A percentile compares a stretch with the other conserved stretches of the same genome.
Evolutionary conservation across 495 filamentous ascomycete species (phyloP).

Genomic region (Jackrogersella minutella): DNA sequence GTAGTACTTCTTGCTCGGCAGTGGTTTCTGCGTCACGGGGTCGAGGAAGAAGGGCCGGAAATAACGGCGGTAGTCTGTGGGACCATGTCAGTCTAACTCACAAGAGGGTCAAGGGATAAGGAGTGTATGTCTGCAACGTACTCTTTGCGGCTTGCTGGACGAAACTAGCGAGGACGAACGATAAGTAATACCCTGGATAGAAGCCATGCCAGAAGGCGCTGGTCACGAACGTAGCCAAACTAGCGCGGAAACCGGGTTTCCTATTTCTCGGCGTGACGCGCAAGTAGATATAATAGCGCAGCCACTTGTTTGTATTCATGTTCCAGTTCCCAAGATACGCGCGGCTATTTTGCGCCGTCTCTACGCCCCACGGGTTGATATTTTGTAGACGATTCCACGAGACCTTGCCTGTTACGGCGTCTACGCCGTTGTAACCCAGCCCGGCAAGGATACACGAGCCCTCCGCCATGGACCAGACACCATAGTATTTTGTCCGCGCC

Average conservation of each 20-base stretch:
- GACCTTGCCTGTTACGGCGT: slow-evolving; percentile 79
- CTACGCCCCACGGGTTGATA: slow-evolving; percentile 81
- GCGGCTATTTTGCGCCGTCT: slow-evolving; percentile 88
- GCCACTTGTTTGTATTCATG: slow-evolving; percentile 97
- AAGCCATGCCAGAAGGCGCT: slow-evolving; percentile 98
- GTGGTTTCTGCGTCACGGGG: slow-evolving; percentile 67
- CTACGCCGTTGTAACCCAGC: slow-evolving; percentile 92
- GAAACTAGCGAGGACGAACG: slow-evolving; percentile 87
- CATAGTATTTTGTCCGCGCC: slow-evolving; percentile 90
- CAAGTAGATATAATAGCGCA: slow-evolving; percentile 94
- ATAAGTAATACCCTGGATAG: slow-evolving; percentile 93
- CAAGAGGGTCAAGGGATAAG: no score
- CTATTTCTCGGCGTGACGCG: slow-evolving; percentile 94
- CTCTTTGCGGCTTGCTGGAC: slow-evolving; percentile 94
- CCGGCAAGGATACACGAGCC: slow-evolving; percentile 94
- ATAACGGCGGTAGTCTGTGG: slow-evolving; percentile 88
- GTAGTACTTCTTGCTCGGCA: slow-evolving; percentile 81
- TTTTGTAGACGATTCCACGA: slow-evolving; percentile 91
- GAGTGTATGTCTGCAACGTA: no score
- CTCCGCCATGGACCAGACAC: slow-evolving; percentile 92
- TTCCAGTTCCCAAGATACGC: slow-evolving; percentile 94
- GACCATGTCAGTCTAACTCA: no score
- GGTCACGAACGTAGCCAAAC: slow-evolving; percentile 90
- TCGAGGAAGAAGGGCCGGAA: slow-evolving; percentile 93
- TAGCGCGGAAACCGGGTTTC: slow-evolving; percentile 96